A percentile compares a stretch with the other conserved stretches of the same genome.
Conservation (phyloP, 1,139 yeast genomes). For the Nematodospora anomalae region DNA sequence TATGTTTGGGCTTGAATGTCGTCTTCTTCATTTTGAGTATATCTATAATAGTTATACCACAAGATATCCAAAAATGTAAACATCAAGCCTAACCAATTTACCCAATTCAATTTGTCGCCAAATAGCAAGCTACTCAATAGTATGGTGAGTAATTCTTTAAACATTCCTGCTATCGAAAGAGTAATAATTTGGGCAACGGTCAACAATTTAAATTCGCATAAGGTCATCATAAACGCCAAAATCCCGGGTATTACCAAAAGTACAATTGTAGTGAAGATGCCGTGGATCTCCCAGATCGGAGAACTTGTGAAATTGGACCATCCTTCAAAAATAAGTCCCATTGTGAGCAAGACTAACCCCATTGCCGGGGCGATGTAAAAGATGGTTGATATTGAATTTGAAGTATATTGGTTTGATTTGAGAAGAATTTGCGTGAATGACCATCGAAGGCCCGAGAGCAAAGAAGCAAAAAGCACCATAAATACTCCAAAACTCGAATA, state of each 20-base stretch:
- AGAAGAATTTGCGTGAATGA: slow-evolving; percentile 84
- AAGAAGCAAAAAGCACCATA: slow-evolving; percentile 73
- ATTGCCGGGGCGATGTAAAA: slow-evolving; percentile 83
- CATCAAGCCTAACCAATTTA: slow-evolving; percentile 74
- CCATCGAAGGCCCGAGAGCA: slow-evolving; percentile 92
- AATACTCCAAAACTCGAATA: slow-evolving; percentile 55
- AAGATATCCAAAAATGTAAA: slow-evolving; percentile 76
- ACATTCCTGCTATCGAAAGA: slow-evolving; percentile 85
- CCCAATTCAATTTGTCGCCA: slow-evolving; percentile 65
- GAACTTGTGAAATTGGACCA: slow-evolving; percentile 51
- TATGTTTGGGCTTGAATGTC: not conserved
- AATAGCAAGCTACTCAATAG: slow-evolving; percentile 67
- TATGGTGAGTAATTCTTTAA: slow-evolving; percentile 86
- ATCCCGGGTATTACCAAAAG: slow-evolving; percentile 79
- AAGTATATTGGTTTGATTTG: slow-evolving; percentile 52
- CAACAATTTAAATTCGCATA: slow-evolving; percentile 81
- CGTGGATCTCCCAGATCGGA: slow-evolving; percentile 62
- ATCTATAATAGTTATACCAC: slow-evolving; percentile 75
- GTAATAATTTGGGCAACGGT: slow-evolving; percentile 85
- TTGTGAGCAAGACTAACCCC: slow-evolving; percentile 58
- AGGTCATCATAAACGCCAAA: slow-evolving; percentile 85
- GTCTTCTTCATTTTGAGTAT: slow-evolving; percentile 22
- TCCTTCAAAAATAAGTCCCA: slow-evolving; percentile 71
- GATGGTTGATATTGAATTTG: slow-evolving; percentile 81
- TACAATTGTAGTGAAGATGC: slow-evolving; percentile 52